A percentile compares a stretch with the other conserved stretches of the same genome.
Conservation (phyloP, 345 rosid genomes). For the Melaleuca alternifolia region DNA sequence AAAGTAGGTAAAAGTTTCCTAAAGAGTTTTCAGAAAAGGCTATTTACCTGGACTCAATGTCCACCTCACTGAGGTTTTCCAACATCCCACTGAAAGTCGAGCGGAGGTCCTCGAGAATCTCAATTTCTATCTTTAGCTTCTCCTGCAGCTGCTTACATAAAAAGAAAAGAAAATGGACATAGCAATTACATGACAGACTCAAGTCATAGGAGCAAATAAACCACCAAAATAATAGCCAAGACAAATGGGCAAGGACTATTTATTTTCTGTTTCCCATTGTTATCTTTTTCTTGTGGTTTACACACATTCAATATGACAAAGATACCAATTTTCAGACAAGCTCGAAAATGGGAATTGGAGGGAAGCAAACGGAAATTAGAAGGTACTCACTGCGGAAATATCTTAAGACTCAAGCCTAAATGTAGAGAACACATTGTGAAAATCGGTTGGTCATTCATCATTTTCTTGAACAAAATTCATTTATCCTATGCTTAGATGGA, state of each 20-base stretch:
- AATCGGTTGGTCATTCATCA: neutral
- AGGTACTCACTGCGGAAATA: neutral
- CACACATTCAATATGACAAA: neutral
- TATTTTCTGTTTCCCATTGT: neutral
- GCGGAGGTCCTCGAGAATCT: constrained; percentile 49
- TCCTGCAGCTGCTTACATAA: constrained; percentile 27
- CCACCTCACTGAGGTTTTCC: constrained; percentile 48
- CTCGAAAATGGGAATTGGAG: neutral
- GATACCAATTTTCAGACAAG: neutral
- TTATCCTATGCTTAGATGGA: neutral
- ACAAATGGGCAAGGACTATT: neutral
- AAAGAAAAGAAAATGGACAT: neutral
- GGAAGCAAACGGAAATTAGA: neutral
- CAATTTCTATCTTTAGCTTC: constrained; percentile 46
- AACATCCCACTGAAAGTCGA: constrained; percentile 50
- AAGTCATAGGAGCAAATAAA: neutral
- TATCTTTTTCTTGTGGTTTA: neutral
- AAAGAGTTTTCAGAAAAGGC: neutral
- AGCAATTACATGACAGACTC: neutral
- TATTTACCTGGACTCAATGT: constrained; percentile 33
- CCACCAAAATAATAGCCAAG: neutral
- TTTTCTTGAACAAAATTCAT: neutral
- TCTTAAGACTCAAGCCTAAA: neutral
- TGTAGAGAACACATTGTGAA: neutral
- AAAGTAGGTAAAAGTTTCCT: neutral